These are phyloP conservation scores for Penicillium canescens DNA, from an alignment of 495 filamentous ascomycete species.

Conservation along the genomic window DNA sequence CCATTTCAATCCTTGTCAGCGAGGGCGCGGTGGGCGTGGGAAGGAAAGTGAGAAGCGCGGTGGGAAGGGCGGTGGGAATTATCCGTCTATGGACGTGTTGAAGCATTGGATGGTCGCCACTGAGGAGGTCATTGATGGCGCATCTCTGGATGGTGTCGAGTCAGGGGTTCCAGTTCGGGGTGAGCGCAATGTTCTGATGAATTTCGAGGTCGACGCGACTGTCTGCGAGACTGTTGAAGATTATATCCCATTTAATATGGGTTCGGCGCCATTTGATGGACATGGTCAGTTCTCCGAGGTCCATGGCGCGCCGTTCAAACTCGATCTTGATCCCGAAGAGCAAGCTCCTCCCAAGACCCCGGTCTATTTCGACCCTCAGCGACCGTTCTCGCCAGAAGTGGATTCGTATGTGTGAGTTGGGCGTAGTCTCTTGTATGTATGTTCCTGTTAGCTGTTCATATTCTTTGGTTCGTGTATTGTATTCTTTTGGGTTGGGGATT, in stretches of 20 bases:
- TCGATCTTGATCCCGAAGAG: background rate
- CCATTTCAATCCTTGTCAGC: slow-evolving; percentile 74
- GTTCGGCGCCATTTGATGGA: slow-evolving; percentile 29
- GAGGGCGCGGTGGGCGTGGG: slow-evolving; percentile 53
- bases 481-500: slow-evolving; percentile 1
- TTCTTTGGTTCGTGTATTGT: slow-evolving; percentile 12
- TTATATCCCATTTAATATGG: slow-evolving; percentile 21
- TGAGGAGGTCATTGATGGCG: slow-evolving; percentile 42
- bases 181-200: background rate
- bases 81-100: slow-evolving; percentile 76
- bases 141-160: background rate
- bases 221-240: background rate
- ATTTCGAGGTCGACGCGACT: background rate
- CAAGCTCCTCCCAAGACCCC: background rate
- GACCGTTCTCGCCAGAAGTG: slow-evolving; percentile 31
- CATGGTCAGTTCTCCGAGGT: slow-evolving; percentile 28
- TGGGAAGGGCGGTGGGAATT: slow-evolving; percentile 81
- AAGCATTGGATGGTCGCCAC: slow-evolving; percentile 83
- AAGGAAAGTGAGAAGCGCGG: slow-evolving; percentile 66
- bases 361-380: slow-evolving; percentile 35
- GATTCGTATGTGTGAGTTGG: slow-evolving; percentile 37
- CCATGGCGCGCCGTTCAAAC: slow-evolving; percentile 26
- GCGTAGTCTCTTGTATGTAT: slow-evolving; percentile 13
- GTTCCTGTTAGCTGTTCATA: slow-evolving; percentile 4
- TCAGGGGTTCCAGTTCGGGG: background rate